Evolutionary conservation across 2,329 filamentous ascomycete species (phyloP).

Genomic region (Penicillium sp.): DNA sequence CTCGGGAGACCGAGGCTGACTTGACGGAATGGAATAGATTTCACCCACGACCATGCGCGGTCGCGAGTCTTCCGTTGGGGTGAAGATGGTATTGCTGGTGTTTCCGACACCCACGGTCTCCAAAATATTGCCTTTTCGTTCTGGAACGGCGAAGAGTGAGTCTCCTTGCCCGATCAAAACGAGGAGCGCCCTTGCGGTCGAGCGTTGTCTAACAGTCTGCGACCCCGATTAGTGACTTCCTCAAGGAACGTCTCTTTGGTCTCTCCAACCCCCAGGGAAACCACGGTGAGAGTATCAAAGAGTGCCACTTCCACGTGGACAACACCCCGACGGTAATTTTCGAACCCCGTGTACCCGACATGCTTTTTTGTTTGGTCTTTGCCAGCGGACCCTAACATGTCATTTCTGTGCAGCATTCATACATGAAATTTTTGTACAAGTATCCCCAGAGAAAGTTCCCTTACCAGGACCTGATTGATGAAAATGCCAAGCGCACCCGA

Average conservation of each 20-base stretch:
- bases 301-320: conserved; percentile 92
- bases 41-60: conserved; percentile 85
- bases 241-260: conserved; percentile 93
- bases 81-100: conserved; percentile 92
- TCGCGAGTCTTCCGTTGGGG: conserved; percentile 90
- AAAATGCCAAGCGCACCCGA: conserved; percentile 72
- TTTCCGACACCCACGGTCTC: conserved; percentile 83
- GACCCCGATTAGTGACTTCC: conserved; percentile 62
- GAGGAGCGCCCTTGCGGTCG: not conserved
- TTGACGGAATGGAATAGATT: conserved; percentile 54
- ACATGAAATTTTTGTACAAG: conserved; percentile 99
- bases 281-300: conserved; percentile 94
- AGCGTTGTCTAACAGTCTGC: not conserved
- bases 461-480: conserved; percentile 78
- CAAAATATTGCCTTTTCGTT: conserved; percentile 95
- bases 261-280: conserved; percentile 95
- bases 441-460: conserved; percentile 89
- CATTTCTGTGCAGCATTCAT: conserved; percentile 63
- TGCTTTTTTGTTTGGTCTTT: no score
- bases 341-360: no score
- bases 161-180: conserved; percentile 4
- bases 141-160: conserved; percentile 94
- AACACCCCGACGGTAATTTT: conserved; percentile 68
- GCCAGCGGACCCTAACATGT: not conserved
- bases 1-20: not conserved